phyloP scores from a whole-genome alignment of 805 yeast species.

The Candida succiphila region DNA sequence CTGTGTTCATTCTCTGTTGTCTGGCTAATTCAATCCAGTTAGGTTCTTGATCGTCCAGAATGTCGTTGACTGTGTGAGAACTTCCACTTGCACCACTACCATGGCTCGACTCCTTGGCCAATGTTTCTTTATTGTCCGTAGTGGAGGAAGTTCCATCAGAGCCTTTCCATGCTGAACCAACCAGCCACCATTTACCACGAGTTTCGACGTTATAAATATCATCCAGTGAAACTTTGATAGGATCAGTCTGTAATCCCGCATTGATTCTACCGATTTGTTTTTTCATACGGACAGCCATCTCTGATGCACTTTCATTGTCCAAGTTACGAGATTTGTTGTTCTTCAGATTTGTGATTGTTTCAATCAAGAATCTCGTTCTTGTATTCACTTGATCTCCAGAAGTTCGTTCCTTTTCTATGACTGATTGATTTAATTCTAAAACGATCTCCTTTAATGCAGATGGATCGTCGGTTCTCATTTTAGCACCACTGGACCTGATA shows the following conservation, averaged over 20 bases:
- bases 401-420: constrained; percentile 25
- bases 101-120: neutral
- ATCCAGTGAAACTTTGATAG: constrained; percentile 72
- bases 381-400: constrained; percentile 29
- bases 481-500: constrained; percentile 69
- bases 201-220: constrained; percentile 73
- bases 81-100: constrained; percentile 22
- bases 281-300: constrained; percentile 47
- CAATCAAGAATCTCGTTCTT: constrained; percentile 75
- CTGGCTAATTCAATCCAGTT: constrained; percentile 86
- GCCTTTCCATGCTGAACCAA: constrained; percentile 97
- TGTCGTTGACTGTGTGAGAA: constrained; percentile 40
- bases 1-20: constrained; percentile 90
- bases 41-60: constrained; percentile 63
- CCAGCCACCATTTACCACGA: constrained; percentile 98
- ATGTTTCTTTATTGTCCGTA: constrained; percentile 3
- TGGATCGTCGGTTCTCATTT: constrained; percentile 87
- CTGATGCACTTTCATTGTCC: constrained; percentile 41
- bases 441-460: constrained; percentile 74
- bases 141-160: constrained; percentile 15
- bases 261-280: constrained; percentile 50
- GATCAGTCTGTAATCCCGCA: constrained; percentile 44
- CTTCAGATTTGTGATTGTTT: constrained; percentile 75
- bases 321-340: constrained; percentile 63
- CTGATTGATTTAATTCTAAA: constrained; percentile 38